Evolutionary conservation across 495 filamentous ascomycete genomes (phyloP), one percentile per base, ranked within the genome.

Genomic region (Penicillium flavigenum): DNA sequence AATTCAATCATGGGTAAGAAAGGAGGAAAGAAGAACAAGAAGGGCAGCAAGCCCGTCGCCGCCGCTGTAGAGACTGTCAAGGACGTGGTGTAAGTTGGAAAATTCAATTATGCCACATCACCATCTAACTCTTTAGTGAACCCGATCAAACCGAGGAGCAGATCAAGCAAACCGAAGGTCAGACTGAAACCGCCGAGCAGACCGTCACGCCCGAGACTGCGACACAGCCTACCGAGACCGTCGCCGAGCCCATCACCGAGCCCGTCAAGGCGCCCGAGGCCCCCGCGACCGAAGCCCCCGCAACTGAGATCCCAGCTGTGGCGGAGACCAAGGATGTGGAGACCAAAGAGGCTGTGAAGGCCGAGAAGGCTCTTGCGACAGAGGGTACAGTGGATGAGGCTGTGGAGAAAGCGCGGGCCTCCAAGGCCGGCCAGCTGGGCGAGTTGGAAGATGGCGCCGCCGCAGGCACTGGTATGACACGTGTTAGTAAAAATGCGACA

Each of bases 1-100:
- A 48, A 53, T 54, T 29, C 47, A 60, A 61, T 34, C 57, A 78
- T 78, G 76, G 36, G 72, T 39, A 78, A 76, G 71, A 78, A 76
- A 60, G 73, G 76, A 63, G 76, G 76, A 65, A 78, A 78, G 68
- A 67, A 64, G 45, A 70, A 67, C 51, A 74, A 73, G 64, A 63
- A 61, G 54, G 76, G 75, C 63, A 58, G 54, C 47, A 70, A 70
- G 63, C 63, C 66, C 52, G 69, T 63, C 9, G 68, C 59, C 36
- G 67, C 65, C 7, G 70, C 63, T 12, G 50, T 53, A 19, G 51
- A 53, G 9, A 44, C 24, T 10, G 51, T 32, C 27, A 76, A 77
- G 66, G 71, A 72, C 57, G 57, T 77, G 26, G 57, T 75, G 79
- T 82, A 67, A 74, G 76, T 73, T 39, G 32, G 38, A 22, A 27